Conservation (phyloP, 352 stramenopile species). For the Phytophthora pinifolia region DNA sequence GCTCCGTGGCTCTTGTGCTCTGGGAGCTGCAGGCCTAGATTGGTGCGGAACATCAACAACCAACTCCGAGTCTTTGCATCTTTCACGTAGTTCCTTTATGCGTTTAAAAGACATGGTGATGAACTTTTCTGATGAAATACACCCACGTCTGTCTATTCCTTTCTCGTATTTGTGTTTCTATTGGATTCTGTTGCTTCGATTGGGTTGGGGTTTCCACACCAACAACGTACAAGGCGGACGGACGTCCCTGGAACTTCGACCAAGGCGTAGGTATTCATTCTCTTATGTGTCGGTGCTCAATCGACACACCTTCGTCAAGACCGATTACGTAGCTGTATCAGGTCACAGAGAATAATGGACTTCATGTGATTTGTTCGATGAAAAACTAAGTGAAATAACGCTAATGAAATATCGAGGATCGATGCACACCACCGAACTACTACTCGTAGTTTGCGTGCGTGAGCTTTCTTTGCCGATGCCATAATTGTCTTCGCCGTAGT, state of each 20-base stretch:
- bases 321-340: slow-evolving; percentile 4
- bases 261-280: slow-evolving; percentile 10
- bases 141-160: not conserved
- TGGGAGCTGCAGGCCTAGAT: slow-evolving; percentile 64
- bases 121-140: slow-evolving; percentile 2
- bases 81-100: slow-evolving; percentile 8
- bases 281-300: not conserved
- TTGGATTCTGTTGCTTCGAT: not conserved
- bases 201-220: too few relatives aligned
- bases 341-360: too few relatives aligned
- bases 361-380: too few relatives aligned
- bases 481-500: too few relatives aligned
- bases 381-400: too few relatives aligned
- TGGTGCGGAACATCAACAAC: not conserved
- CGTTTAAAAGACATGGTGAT: not conserved
- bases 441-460: too few relatives aligned
- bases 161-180: not conserved
- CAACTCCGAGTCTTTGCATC: slow-evolving; percentile 5
- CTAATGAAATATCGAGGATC: too few relatives aligned
- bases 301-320: slow-evolving; percentile 1
- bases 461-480: too few relatives aligned
- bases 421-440: too few relatives aligned
- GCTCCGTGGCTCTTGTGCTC: slow-evolving; percentile 77
- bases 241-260: not conserved
- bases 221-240: slow-evolving; percentile 35